Evolutionary conservation across 139 green algal species (phyloP), one percentile per base, ranked within the genome.

Genomic region (Chlamydomonas incerta): DNA sequence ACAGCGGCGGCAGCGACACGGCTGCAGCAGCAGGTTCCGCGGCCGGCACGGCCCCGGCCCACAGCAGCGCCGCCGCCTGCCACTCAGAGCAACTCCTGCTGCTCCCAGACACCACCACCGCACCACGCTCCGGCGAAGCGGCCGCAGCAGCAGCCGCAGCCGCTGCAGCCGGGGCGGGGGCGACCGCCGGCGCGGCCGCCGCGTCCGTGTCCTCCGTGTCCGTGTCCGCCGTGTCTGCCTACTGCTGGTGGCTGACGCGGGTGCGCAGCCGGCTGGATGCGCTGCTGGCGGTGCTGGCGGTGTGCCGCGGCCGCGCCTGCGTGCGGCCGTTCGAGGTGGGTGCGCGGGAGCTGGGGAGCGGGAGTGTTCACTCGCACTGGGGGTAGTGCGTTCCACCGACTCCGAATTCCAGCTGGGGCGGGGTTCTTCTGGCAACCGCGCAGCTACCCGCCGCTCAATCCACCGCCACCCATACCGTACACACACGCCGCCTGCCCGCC

Each of bases 251-350:
- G 67, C 50, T 86, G 67, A 1, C 0, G 24, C 80, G 80, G 29
- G 0, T 86, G 24, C 80, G 80, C 5, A 28, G 50, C 8, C 80
- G 80, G 26, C 67, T 86, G 67, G 67, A 76, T 37, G 80, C 67
- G 80, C 33, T 86, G 67, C 15, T 77, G 67, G 80, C 80, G 33
- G 80, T 86, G 33, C 67, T 86, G 80, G 80, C 80, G 66, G 80
- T 86, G 80, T 86, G 80, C 31, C 21, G 46, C 8, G 80, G 80
- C 9, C 18, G 11, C 10, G 26, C 33, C 9, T 81, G 73, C 46
- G 21, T 50, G 33, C 33, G 35, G 50, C 80, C 79, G 0, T 85
- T 85, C 66, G 37, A 85, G 79, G 79, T 23, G 0, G 23, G n/a
- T 23, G 26, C 28, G 46, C 23, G 28, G 37, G n/a, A 5, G 11